Percentiles rank a stretch among this genome's conserved stretches.
Conservation (phyloP, 768 basidiomycete species). For the Rhizopogon rudus region DNA sequence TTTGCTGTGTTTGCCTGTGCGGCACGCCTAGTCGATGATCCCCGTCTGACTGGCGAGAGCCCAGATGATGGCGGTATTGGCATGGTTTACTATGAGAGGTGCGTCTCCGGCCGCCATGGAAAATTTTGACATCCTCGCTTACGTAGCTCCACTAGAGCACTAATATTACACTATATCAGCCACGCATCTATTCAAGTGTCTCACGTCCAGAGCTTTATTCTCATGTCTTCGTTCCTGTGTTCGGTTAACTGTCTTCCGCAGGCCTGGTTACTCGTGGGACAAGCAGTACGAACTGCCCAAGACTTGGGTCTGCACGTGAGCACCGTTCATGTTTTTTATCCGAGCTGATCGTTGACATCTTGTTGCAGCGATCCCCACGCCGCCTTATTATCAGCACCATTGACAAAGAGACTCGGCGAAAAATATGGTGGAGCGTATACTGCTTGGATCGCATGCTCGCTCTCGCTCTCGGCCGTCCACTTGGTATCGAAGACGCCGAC, state of each 20-base stretch:
- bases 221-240: slow-evolving; percentile 88
- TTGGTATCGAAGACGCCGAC: slow-evolving; percentile 85
- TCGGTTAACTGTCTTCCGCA: slow-evolving; percentile 92
- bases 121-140: neutral
- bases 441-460: slow-evolving; percentile 90
- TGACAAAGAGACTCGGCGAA: slow-evolving; percentile 85
- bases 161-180: slow-evolving; percentile 90
- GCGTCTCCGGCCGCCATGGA: slow-evolving; percentile 17
- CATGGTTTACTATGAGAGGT: slow-evolving; percentile 89
- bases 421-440: slow-evolving; percentile 95
- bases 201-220: slow-evolving; percentile 87
- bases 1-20: slow-evolving; percentile 92
- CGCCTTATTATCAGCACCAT: slow-evolving; percentile 63
- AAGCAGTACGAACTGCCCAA: slow-evolving; percentile 85
- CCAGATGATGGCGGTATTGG: slow-evolving; percentile 81
- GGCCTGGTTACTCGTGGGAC: slow-evolving; percentile 89
- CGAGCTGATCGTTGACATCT: slow-evolving; percentile 11
- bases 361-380: slow-evolving; percentile 70
- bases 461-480: slow-evolving; percentile 80
- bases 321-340: slow-evolving; percentile 7
- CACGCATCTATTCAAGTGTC: slow-evolving; percentile 78
- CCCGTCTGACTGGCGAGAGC: slow-evolving; percentile 55
- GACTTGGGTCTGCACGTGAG: slow-evolving; percentile 90
- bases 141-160: slow-evolving; percentile 47
- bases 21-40: slow-evolving; percentile 72